phyloP scores from a whole-genome alignment of 2,329 filamentous ascomycete genomes.

The Colletotrichum lupini region DNA sequence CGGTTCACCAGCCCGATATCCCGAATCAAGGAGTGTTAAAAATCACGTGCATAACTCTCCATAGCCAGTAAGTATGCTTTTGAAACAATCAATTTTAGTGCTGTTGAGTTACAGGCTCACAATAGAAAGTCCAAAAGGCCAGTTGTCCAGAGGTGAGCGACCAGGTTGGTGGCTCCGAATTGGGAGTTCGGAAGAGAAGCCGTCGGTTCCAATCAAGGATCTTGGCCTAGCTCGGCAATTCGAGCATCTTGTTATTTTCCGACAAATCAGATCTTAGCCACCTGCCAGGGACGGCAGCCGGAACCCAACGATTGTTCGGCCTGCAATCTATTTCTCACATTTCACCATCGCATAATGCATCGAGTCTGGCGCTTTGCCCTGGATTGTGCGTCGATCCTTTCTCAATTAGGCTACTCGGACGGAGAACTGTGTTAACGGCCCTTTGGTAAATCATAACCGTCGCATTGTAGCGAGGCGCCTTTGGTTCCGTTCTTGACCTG shows the following conservation, averaged over 20 bases:
- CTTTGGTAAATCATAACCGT: slow-evolving; percentile 1
- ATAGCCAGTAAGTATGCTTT: background rate
- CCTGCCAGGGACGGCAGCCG: background rate
- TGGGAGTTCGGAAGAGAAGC: slow-evolving; percentile 16
- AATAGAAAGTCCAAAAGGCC: background rate
- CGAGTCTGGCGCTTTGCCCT: background rate
- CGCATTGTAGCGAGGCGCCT: slow-evolving; percentile 6
- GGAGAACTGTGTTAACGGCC: background rate
- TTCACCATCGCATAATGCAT: background rate
- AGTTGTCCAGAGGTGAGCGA: background rate
- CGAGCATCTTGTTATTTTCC: background rate
- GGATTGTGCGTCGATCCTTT: background rate
- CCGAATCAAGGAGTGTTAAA: too few species aligned
- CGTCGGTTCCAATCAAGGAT: slow-evolving; percentile 11
- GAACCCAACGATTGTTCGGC: background rate
- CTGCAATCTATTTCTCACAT: slow-evolving; percentile 9
- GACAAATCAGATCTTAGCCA: slow-evolving; percentile 8
- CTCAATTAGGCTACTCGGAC: slow-evolving; percentile 10
- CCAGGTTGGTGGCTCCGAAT: background rate
- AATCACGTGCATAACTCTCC: too few species aligned
- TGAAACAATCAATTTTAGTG: background rate
- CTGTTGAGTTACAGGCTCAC: background rate
- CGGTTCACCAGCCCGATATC: too few species aligned
- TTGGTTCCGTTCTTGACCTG: slow-evolving; percentile 23
- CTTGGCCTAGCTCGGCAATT: slow-evolving; percentile 24